Evolutionary conservation across 2,329 filamentous ascomycete genomes (phyloP).

Genomic region (Sarocladium oryzae): DNA sequence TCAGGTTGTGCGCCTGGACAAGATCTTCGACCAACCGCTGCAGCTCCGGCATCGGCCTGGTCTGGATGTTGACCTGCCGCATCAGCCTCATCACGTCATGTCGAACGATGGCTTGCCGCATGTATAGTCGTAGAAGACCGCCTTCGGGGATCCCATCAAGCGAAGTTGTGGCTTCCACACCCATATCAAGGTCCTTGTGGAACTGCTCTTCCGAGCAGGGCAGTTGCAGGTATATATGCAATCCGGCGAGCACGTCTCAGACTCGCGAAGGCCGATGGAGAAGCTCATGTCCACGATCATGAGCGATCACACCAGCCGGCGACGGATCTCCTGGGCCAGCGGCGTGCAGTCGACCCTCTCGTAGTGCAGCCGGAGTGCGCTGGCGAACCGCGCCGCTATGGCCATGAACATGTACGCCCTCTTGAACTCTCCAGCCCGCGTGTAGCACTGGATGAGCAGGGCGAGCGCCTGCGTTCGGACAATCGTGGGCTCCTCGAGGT

Average conservation of each 20-base stretch:
- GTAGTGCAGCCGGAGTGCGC: conserved; percentile 23
- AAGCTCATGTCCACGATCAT: conserved; percentile 34
- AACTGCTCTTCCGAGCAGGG: conserved; percentile 25
- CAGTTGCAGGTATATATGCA: conserved; percentile 26
- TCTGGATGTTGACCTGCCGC: conserved; percentile 11
- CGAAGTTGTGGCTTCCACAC: conserved; percentile 1
- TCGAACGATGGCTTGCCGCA: conserved; percentile 18
- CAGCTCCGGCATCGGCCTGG: conserved; percentile 11
- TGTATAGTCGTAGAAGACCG: conserved; percentile 15
- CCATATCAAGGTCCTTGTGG: conserved; percentile 4
- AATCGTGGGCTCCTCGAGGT: conserved; percentile 40
- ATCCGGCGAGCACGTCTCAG: conserved; percentile 32
- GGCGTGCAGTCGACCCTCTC: conserved; percentile 19
- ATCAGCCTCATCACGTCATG: conserved; percentile 19
- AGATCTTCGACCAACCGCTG: conserved; percentile 13
- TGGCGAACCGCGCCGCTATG: conserved; percentile 21
- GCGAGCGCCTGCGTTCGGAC: conserved; percentile 34
- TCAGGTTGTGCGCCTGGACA: conserved; percentile 8
- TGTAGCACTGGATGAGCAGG: conserved; percentile 22
- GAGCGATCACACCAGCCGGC: conserved; percentile 31
- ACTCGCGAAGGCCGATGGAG: conserved; percentile 34
- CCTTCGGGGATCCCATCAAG: conserved; percentile 10
- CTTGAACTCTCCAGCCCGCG: conserved; percentile 23
- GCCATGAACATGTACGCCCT: conserved; percentile 25
- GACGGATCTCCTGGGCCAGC: conserved; percentile 20